Evolutionary conservation across 1,284 basidiomycete genomes (phyloP), one percentile per base, ranked within the genome.

Genomic region (Malassezia obtusa): DNA sequence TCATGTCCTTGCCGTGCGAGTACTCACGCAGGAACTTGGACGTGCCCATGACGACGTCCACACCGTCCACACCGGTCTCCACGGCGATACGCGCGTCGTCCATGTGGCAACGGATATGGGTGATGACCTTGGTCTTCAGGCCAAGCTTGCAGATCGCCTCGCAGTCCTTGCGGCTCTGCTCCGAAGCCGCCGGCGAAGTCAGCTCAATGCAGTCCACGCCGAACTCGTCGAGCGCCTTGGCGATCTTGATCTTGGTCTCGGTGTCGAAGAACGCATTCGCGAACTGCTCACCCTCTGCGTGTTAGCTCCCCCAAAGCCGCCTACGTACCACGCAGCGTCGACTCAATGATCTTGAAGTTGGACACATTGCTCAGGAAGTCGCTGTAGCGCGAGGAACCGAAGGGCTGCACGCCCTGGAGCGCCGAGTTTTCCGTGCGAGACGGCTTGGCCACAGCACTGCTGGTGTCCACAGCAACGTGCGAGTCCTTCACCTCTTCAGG

Each of bases 121-220:
- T 99, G 63, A 98, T 83, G 76, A 98, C 90, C 82, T 94, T 95
- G 73, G 84, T 80, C 81, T 89, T 92, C 76, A 98, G 81, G 7
- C 92, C 91, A 66, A 98, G 88, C 81, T 92, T 91, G 85, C 94
- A 99, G 77, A 99, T 99, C 45, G 88, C 87, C 79, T 95, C 90
- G 78, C 94, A 99, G 75, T 98, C 92, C 25, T 79, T 78, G 49
- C 88, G 82, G 25, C 90, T 94, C 77, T 98, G 91, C 74, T 96
- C 92, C 8, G 91, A 96, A 28, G 94, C 94, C 44, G 88, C 91
- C 44, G 94, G 94, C 21, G 91, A 96, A 24, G 94, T 99, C 72
- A 99, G 84, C 76, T 99, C 94, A 75, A 99, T 92, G 81, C 96
- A 99, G 76, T 99, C 94, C 59, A 99, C 94, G 73, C 94, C 94